Base-by-base conservation (phyloP, 2,329 filamentous ascomycete genomes). In the Monosporascus sp. region DNA sequence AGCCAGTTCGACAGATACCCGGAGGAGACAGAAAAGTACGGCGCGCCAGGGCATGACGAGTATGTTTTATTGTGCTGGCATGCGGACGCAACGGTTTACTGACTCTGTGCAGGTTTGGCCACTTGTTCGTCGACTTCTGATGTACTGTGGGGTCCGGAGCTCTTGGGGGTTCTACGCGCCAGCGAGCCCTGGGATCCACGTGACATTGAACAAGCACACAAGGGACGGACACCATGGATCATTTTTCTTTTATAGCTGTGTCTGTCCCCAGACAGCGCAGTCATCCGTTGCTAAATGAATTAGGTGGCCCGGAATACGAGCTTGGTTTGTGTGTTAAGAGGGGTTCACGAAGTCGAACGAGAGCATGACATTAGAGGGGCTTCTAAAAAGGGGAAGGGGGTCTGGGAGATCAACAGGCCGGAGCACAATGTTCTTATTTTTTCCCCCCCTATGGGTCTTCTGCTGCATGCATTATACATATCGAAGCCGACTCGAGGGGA, bases 1-100 rank as follows among this genome's bases (percentile, higher is more conserved):
- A 97, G 92, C 73, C 89, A 97, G 72, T 99, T 99, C 68, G 94
- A 99, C 74, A 90, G 92, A 71, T 99, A 99, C 71, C 92, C 94
- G 2, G 94, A 99, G 72, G 94, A 99, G 72, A 91, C 89, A 45
- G 94, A 99, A 72, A 85, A 87, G 68, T 99, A 99, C 68, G 94
- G 94, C 40, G 76, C 81, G 61, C 75, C 74, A 51, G 91, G 90
- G 46, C 78, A 86, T 59, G 93, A 97, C 72, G 87, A 91, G 93
- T 97, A 80, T 77, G 93, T 88, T 14, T 49, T 40, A 41, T 46
- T 38, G 31, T 31, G 41, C 55, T 55, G 54, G 58, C 51, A 37
- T 53, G 31, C 31, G 31, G 31, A 35, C 31, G 11, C 31, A 9
- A 35, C 31, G 11, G 18, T 47, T 55, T 51, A 26, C 49, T 37